phyloP scores from a whole-genome alignment of 805 yeast genomes.

The Yarrowia alimentaria region DNA sequence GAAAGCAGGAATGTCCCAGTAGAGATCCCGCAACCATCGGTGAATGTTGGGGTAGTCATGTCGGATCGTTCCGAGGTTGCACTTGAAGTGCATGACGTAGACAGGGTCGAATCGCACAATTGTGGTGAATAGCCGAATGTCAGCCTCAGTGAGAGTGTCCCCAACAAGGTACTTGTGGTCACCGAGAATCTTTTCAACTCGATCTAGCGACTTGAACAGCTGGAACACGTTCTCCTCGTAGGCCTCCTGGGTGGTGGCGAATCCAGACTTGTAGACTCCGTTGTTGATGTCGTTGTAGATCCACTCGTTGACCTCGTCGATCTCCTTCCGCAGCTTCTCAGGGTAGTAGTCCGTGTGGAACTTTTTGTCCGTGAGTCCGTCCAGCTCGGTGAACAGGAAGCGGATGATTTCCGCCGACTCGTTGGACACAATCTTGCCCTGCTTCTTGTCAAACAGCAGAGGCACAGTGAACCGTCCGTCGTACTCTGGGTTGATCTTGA shows the following conservation, averaged over 20 bases:
- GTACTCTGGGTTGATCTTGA: slow-evolving; percentile 71
- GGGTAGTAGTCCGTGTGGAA: slow-evolving; percentile 64
- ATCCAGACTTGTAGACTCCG: slow-evolving; percentile 92
- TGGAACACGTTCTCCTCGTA: slow-evolving; percentile 66
- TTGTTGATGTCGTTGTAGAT: slow-evolving; percentile 82
- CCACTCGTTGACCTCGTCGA: slow-evolving; percentile 79
- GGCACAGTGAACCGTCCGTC: slow-evolving; percentile 89
- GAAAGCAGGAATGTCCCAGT: slow-evolving; percentile 76
- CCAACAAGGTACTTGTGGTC: slow-evolving; percentile 54
- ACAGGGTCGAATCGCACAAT: slow-evolving; percentile 89
- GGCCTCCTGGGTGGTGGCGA: slow-evolving; percentile 78
- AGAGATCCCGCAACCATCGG: slow-evolving; percentile 76
- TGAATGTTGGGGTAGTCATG: slow-evolving; percentile 73
- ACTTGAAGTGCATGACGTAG: slow-evolving; percentile 92
- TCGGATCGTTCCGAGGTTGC: slow-evolving; percentile 80
- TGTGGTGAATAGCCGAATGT: slow-evolving; percentile 81
- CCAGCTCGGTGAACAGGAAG: slow-evolving; percentile 73
- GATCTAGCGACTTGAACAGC: slow-evolving; percentile 66
- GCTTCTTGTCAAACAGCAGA: slow-evolving; percentile 84
- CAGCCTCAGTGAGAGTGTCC: slow-evolving; percentile 79
- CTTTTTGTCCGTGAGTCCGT: slow-evolving; percentile 45
- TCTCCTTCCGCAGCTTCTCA: slow-evolving; percentile 47
- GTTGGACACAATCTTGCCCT: slow-evolving; percentile 80
- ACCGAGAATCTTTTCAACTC: slow-evolving; percentile 60
- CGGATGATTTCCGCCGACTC: slow-evolving; percentile 89